Base-by-base conservation (phyloP, 306 rosid species). In the Pyrus pyrifolia region DNA sequence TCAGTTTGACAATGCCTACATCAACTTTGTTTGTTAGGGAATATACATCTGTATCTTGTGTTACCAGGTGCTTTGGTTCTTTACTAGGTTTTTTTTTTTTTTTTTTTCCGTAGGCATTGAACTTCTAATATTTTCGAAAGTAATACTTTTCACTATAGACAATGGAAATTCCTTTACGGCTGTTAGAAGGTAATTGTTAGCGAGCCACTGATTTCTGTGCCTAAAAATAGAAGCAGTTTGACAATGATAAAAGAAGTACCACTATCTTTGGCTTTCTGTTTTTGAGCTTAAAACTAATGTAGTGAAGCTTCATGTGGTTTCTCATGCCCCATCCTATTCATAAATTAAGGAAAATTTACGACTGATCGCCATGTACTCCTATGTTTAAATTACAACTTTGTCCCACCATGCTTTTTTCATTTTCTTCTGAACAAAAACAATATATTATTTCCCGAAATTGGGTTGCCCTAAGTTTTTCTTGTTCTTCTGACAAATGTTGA, bases 1-100 rank as follows among this genome's bases (percentile, higher is more conserved):
- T 95, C 78, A 88, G 97, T 84, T 67, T 69, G 33, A 25, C 29
- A 79, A 9, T 71, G 61, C 68, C 76, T 74, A 53, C 66, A 42
- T 58, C 55, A 40, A 17, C 58, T 55, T 35, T 7, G 2, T 5
- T 59, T 59, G 33, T 61, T 46, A 61, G 46, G 44, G 57, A 6
- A n/a, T 62, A n/a, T 57, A 21, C 62, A n/a, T n/a, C 62, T n/a
- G 29, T 57, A 27, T 38, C 11, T 66, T 66, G 70, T 27, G 18
- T 30, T n/a, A 42, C 9, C 55, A 15, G 55, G 55, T 49, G 55
- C 8, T 49, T 15, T 15, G 55, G 21, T 15, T 49, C 55, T 49
- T 51, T 15, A 51, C 6, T 17, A 51, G 55, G 7, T 25, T 25
- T 2, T 51, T 15, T 15, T 49, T 5, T 58, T 58, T 31, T 58